Evolutionary conservation across 164 flowering plant genomes (phyloP).

Genomic region (Piper longum): DNA sequence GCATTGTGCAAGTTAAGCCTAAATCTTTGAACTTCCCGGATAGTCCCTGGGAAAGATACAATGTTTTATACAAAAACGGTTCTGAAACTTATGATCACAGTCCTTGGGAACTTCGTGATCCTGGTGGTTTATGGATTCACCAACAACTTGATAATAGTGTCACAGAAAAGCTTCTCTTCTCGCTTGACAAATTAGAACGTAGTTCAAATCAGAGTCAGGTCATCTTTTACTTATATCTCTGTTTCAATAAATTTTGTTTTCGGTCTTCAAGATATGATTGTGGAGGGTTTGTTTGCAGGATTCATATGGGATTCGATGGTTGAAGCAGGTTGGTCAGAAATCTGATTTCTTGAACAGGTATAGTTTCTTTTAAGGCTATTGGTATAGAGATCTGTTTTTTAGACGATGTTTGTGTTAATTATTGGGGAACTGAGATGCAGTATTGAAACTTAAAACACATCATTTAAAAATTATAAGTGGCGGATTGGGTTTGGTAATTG

Average conservation of each 20-base stretch:
- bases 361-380: neutral
- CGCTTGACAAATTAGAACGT: constrained; percentile 39
- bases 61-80: constrained; percentile 55
- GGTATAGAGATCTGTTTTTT: neutral
- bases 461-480: no score
- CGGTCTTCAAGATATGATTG: neutral
- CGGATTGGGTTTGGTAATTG: neutral
- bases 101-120: constrained; percentile 93
- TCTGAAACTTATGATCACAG: constrained; percentile 47
- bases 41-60: constrained; percentile 92
- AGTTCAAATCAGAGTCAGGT: constrained; percentile 43
- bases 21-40: constrained; percentile 71
- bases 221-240: neutral
- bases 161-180: constrained; percentile 31
- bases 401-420: neutral
- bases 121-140: constrained; percentile 45
- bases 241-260: neutral
- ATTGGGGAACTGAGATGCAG: neutral
- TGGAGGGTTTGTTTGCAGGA: constrained; percentile 38
- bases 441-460: no score
- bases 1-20: constrained; percentile 41
- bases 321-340: constrained; percentile 43
- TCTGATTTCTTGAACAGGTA: constrained; percentile 61
- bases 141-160: constrained; percentile 47
- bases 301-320: constrained; percentile 44